Conservation (phyloP, 2,329 filamentous ascomycete genomes). For the Pestalotiopsis sp. region DNA sequence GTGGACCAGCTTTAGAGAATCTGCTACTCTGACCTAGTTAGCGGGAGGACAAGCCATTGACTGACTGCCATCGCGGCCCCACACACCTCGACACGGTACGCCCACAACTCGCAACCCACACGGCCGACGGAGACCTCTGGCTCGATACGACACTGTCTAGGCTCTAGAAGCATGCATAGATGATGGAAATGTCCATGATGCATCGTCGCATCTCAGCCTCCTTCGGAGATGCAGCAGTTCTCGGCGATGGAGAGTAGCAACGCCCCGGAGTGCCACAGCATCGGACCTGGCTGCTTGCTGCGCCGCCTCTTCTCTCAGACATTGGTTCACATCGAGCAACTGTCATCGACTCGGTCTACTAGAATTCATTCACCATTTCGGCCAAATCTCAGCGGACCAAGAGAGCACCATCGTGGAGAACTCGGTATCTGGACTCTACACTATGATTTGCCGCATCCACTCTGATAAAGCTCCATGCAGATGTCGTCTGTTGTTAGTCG, state of each 20-base stretch:
- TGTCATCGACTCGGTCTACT: background rate
- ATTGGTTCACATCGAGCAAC: background rate
- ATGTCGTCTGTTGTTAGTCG: background rate
- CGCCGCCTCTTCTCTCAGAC: background rate
- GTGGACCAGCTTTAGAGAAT: background rate
- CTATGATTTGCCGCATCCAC: background rate
- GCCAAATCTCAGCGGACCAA: background rate
- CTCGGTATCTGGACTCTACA: background rate
- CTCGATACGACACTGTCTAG: background rate
- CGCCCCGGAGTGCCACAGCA: background rate
- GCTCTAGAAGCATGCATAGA: background rate
- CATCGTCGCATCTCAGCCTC: background rate
- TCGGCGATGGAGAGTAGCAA: background rate
- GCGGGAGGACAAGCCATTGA: background rate
- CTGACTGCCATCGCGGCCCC: background rate
- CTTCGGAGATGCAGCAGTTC: background rate
- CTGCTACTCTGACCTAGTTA: background rate
- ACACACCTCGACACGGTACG: background rate
- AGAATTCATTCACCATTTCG: background rate
- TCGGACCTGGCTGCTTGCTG: background rate
- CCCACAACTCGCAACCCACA: background rate
- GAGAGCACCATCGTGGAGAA: background rate
- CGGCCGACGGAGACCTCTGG: constrained; percentile 3
- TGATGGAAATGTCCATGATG: background rate
- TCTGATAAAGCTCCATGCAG: background rate